phyloP scores from a whole-genome alignment of 208 protist species.

The Trypanosomatidae sp. region DNA sequence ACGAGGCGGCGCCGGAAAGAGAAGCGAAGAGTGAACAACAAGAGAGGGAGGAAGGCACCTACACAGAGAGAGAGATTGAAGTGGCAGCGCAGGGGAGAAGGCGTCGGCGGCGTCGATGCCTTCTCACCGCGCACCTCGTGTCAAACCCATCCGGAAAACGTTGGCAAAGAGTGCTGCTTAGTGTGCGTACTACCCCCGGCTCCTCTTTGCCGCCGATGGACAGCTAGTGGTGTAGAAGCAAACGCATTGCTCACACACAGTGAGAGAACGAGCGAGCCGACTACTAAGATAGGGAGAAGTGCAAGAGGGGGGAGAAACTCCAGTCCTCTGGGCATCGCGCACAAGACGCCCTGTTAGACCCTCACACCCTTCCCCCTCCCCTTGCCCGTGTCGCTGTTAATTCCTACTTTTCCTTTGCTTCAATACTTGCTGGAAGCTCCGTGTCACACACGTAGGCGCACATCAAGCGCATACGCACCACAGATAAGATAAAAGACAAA shows the following conservation, averaged over 20 bases:
- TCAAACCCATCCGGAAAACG: neutral
- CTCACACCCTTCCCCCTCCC: neutral
- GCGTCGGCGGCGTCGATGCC: neutral
- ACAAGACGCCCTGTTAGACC: neutral
- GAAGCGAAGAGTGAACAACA: slow-evolving; percentile 1
- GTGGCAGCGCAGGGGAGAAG: neutral
- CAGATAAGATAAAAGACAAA: neutral
- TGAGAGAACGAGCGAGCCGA: neutral
- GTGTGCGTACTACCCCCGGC: neutral
- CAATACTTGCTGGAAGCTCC: neutral
- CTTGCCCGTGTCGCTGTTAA: neutral
- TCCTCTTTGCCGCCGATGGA: neutral
- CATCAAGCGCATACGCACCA: neutral
- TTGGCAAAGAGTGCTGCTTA: neutral
- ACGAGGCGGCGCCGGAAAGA: slow-evolving; percentile 4
- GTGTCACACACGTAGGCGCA: neutral
- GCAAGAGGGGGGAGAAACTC: neutral
- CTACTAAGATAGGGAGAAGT: neutral
- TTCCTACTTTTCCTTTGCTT: neutral
- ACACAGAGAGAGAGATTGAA: neutral
- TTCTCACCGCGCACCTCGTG: neutral
- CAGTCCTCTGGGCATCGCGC: neutral
- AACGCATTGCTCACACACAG: neutral
- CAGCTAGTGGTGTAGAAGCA: neutral
- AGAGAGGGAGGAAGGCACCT: neutral